Base-by-base conservation (phyloP, 768 basidiomycete genomes). In the Melanogaster broomeanus region DNA sequence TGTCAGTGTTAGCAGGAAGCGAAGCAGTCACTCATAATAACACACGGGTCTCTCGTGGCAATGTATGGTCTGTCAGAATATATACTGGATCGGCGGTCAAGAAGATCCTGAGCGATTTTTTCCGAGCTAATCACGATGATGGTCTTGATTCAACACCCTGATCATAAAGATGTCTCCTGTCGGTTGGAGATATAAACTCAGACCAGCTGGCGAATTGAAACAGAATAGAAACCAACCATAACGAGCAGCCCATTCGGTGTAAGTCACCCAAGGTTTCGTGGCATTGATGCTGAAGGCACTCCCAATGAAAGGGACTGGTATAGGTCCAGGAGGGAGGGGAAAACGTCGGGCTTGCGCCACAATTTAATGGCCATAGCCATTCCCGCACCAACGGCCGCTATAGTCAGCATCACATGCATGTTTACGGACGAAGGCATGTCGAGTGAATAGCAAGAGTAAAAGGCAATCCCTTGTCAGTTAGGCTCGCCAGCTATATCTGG, bases 1-100 rank as follows among this genome's bases (percentile, higher is more conserved):
- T n/a, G 6, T 43, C 1, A 30, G 21, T 18, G 12, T 6, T 2
- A 10, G 39, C n/a, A 8, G 19, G 42, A 15, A 35, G 35, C 9
- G 12, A 11, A 13, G 12, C 9, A 21, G 21, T 12, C 28, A 27
- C 16, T 4, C n/a, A n/a, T 4, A 11, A 18, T 10, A 11, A 52
- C 56, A 10, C 10, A 64, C 63, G 49, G 51, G 22, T 54, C 57
- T 33, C 19, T 50, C 4, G 57, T 52, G 21, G 60, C 54, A 10
- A 59, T 13, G 18, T 50, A 27, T 8, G 62, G 52, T 27, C 60
- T 61, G 35, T 70, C 67, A 7, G 69, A 67, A 38, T 69, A 69
- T 31, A 62, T 57, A 21, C 28, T 21, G 0, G 64, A 66, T 16
- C 68, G 55, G 11, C 49, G 57, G 1, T 70, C 69, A 13, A 70